Evolutionary conservation across 768 basidiomycete genomes (phyloP), one percentile per base, ranked within the genome.

Genomic region (Collybiopsis confluens): DNA sequence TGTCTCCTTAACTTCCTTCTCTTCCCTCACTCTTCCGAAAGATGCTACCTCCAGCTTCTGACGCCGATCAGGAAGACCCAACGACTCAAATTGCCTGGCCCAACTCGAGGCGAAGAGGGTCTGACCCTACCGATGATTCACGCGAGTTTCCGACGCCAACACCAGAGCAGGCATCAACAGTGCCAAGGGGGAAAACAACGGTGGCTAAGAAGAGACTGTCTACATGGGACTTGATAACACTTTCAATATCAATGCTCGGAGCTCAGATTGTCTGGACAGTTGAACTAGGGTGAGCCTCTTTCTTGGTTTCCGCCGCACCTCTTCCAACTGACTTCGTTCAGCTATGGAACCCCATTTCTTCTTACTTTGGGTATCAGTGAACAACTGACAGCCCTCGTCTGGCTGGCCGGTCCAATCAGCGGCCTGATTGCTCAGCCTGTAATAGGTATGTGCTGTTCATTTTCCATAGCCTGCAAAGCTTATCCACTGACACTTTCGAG

Each of bases 241-340:
- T 93, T 61, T 90, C 86, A 56, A 81, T 97, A 56, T 91, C 93
- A 7, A 95, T 98, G 90, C 92, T 85, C 41, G 96, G 96, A 15
- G 91, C 90, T 5, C 91, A 97, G 71, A 85, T 98, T 23, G 88
- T 92, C 1, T 98, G 95, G 95, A 96, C 93, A 1, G 88, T 97
- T 3, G 93, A 96, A 65, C 81, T 95, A 23, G 92, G 92, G 92
- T 94, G 63, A 59, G 86, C 49, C 21, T 3, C n/a, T 28, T 42
- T 18, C 13, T 3, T 36, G 7, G 16, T 27, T 26, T 52, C n/a
- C n/a, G n/a, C n/a, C n/a, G n/a, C n/a, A n/a, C n/a, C n/a, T n/a
- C n/a, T n/a, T n/a, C n/a, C n/a, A n/a, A n/a, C n/a, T n/a, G n/a
- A n/a, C n/a, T n/a, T 20, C n/a, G 18, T 55, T 48, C 60, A 97